Evolutionary conservation across 139 green algal genomes (phyloP), one percentile per base, ranked within the genome.

Genomic region (Micromonas commoda): DNA sequence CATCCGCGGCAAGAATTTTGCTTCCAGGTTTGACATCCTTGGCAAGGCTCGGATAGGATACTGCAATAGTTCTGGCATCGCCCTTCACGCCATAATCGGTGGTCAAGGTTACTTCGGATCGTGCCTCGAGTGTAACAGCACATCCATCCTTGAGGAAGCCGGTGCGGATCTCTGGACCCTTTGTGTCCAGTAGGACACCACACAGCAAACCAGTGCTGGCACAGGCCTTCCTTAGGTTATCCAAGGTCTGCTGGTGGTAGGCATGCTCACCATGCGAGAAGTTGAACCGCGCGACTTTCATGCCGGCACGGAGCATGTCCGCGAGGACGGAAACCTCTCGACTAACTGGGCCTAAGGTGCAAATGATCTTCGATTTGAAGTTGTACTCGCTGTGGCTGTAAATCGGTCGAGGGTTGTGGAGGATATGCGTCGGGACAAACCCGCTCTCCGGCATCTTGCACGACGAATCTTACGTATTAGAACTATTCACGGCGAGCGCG

Each of bases 191-290:
- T 21, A 81, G 63, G 16, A 97, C 93, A 16, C 95, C 94, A 81
- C 93, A 98, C 90, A 98, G 96, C 68, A 97, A 96, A 28, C 88
- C 82, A 0, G 95, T 97, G 84, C 96, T 94, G 23, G 76, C 45
- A 92, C 95, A 82, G 3, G 82, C 82, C 29, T 86, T 61, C 6
- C 91, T 82, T 70, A 99, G 79, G 78, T 93, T 93, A 81, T 97
- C 87, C 64, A 99, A 83, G 0, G 95, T 98, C 70, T 93, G 93
- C 86, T 96, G 91, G 84, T 99, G 95, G 29, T 33, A 33, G 13
- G 86, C 86, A 78, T 94, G 90, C 19, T 75, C 82, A 35, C 90
- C 90, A 74, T 94, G 90, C 26, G 85, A 91, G 83, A 94, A 94
- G 85, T 94, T 94, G 82, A 94, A 91, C 26, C 90, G 85, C 4